Percentiles rank a stretch among this genome's conserved stretches.
Evolutionary conservation across 208 protist species (phyloP).

Genomic region (Trypanosoma lewisi): DNA sequence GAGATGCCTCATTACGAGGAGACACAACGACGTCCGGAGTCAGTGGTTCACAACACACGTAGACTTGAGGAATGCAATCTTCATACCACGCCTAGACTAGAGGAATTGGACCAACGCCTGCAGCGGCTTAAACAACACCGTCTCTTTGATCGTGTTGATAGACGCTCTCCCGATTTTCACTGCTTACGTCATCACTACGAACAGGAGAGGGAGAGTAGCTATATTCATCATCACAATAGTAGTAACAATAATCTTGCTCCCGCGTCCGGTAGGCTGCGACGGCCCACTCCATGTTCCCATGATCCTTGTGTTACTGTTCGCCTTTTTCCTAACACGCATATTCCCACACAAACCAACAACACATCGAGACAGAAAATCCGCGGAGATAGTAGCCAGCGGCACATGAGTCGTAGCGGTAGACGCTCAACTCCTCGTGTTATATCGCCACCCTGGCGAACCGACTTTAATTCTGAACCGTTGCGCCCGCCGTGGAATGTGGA

Average conservation of each 20-base stretch:
- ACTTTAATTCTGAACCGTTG: slow-evolving; percentile 50
- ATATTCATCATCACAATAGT: background rate
- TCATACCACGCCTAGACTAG: slow-evolving; percentile 39
- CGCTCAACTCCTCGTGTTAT: slow-evolving; percentile 26
- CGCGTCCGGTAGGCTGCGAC: slow-evolving; percentile 1
- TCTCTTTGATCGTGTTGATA: slow-evolving; percentile 3
- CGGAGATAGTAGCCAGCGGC: slow-evolving; percentile 6
- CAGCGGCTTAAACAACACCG: slow-evolving; percentile 40
- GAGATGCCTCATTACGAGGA: background rate
- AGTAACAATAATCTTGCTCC: background rate
- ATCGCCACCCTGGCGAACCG: slow-evolving; percentile 73
- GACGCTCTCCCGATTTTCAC: background rate
- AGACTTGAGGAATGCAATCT: background rate
- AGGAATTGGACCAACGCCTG: slow-evolving; percentile 50
- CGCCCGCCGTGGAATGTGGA: slow-evolving; percentile 56
- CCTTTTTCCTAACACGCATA: slow-evolving; percentile 6
- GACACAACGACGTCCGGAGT: background rate
- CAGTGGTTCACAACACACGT: background rate
- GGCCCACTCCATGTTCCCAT: background rate
- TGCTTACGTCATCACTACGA: slow-evolving; percentile 13
- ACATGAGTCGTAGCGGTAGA: slow-evolving; percentile 1
- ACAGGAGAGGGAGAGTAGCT: slow-evolving; percentile 7
- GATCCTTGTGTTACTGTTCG: slow-evolving; percentile 31
- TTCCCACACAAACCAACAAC: background rate
- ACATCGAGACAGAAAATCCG: slow-evolving; percentile 1